Evolutionary conservation across 495 filamentous ascomycete genomes (phyloP).

Genomic region (Glutinoglossum americanum): DNA sequence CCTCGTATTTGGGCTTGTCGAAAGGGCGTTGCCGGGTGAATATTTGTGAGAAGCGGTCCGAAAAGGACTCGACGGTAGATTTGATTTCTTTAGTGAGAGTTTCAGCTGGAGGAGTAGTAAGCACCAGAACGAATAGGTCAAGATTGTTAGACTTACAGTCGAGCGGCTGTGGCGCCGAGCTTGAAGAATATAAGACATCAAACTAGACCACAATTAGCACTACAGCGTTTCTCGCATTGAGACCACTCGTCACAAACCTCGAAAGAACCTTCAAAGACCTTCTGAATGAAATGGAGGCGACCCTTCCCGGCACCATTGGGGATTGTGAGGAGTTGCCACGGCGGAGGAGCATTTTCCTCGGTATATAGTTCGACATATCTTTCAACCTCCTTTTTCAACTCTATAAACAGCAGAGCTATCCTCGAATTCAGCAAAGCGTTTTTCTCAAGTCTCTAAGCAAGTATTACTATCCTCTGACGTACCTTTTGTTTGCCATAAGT

Average conservation of each 20-base stretch:
- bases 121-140: background rate
- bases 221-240: background rate
- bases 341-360: constrained; percentile 52
- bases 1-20: constrained; percentile 42
- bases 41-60: constrained; percentile 47
- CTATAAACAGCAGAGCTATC: background rate
- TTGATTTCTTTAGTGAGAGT: constrained; percentile 49
- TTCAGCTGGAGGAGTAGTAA: constrained; percentile 22
- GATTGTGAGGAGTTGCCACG: constrained; percentile 70
- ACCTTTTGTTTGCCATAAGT: constrained; percentile 71
- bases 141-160: constrained; percentile 24
- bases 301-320: constrained; percentile 43
- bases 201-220: constrained; percentile 31
- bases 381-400: constrained; percentile 54
- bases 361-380: constrained; percentile 43
- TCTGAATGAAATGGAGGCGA: constrained; percentile 80
- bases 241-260: constrained; percentile 25
- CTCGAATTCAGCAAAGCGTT: background rate
- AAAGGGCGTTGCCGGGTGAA: constrained; percentile 64
- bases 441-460: background rate
- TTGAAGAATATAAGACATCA: constrained; percentile 77
- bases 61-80: constrained; percentile 41
- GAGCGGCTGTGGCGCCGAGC: constrained; percentile 35
- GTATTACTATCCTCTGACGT: constrained; percentile 9
- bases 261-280: constrained; percentile 75